Evolutionary conservation across 1,284 basidiomycete species (phyloP).

Genomic region (Cryptococcus maquisensis): DNA sequence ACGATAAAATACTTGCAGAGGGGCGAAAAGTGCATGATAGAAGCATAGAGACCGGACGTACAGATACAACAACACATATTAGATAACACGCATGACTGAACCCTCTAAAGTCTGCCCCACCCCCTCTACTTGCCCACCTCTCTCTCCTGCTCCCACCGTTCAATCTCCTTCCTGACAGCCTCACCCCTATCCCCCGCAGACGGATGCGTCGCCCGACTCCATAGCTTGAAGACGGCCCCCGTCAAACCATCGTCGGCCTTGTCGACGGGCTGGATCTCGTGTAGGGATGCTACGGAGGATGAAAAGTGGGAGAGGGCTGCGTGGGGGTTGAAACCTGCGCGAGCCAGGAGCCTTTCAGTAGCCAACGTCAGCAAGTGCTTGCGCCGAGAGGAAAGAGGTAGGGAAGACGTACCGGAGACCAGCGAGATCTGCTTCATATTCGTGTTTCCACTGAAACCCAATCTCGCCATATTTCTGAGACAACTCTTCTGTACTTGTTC

Average conservation of each 20-base stretch:
- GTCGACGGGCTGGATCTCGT: slow-evolving; percentile 34
- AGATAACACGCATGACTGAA: too few species aligned
- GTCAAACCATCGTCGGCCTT: slow-evolving; percentile 17
- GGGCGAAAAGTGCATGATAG: too few species aligned
- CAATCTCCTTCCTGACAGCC: slow-evolving; percentile 60
- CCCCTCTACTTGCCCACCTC: neutral
- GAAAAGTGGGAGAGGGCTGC: slow-evolving; percentile 35
- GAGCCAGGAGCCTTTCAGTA: slow-evolving; percentile 55
- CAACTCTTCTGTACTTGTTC: slow-evolving; percentile 68
- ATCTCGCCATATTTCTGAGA: slow-evolving; percentile 57
- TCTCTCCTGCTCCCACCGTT: slow-evolving; percentile 56
- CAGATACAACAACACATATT: too few species aligned
- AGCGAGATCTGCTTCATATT: slow-evolving; percentile 84
- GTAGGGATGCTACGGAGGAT: slow-evolving; percentile 29
- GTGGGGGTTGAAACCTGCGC: slow-evolving; percentile 78
- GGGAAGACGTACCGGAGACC: slow-evolving; percentile 60
- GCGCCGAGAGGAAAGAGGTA: neutral
- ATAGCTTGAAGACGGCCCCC: slow-evolving; percentile 38
- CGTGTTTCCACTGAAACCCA: slow-evolving; percentile 65
- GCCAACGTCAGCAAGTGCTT: neutral
- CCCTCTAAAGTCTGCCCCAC: too few species aligned
- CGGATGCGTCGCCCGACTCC: slow-evolving; percentile 55
- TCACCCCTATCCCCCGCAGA: slow-evolving; percentile 59
- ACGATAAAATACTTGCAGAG: too few species aligned
- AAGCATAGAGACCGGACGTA: too few species aligned